phyloP scores from a whole-genome alignment of 2,329 filamentous ascomycete species.

The Hypoxylon sp. region DNA sequence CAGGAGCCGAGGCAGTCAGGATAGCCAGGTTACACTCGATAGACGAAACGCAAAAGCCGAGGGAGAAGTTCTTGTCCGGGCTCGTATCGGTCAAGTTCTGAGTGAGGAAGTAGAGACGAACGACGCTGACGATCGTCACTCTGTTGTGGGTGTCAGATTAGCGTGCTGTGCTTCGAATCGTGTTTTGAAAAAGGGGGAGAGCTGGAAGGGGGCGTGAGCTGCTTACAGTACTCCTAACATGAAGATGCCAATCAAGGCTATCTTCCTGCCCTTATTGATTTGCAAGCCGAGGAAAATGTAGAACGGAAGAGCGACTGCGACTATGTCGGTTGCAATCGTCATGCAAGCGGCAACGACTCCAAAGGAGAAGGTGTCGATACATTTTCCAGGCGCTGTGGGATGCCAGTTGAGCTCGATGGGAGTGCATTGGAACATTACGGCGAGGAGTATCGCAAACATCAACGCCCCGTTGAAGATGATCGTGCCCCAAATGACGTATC shows the following conservation, averaged over 20 bases:
- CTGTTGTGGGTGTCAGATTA: constrained; percentile 20
- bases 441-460: constrained; percentile 49
- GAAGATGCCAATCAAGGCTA: constrained; percentile 51
- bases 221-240: constrained; percentile 44
- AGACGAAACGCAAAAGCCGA: constrained; percentile 45
- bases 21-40: constrained; percentile 52
- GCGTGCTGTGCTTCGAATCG: background rate
- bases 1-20: constrained; percentile 49
- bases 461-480: constrained; percentile 46
- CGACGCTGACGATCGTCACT: constrained; percentile 42
- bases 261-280: constrained; percentile 48
- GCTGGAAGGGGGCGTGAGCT: background rate
- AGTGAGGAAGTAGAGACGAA: constrained; percentile 42
- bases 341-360: constrained; percentile 37
- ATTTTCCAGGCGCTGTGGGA: constrained; percentile 41
- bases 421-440: constrained; percentile 50
- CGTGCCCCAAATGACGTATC: constrained; percentile 43
- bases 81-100: constrained; percentile 34
- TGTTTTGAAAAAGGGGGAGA: background rate
- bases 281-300: constrained; percentile 52
- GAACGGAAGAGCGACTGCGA: constrained; percentile 51
- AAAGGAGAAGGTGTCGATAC: constrained; percentile 39
- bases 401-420: constrained; percentile 48
- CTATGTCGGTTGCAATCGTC: constrained; percentile 52
- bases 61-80: constrained; percentile 42